A percentile compares a stretch with the other conserved stretches of the same genome.
Evolutionary conservation across 768 basidiomycete genomes (phyloP).

Genomic region (Rhodosporidiobolus sp.): DNA sequence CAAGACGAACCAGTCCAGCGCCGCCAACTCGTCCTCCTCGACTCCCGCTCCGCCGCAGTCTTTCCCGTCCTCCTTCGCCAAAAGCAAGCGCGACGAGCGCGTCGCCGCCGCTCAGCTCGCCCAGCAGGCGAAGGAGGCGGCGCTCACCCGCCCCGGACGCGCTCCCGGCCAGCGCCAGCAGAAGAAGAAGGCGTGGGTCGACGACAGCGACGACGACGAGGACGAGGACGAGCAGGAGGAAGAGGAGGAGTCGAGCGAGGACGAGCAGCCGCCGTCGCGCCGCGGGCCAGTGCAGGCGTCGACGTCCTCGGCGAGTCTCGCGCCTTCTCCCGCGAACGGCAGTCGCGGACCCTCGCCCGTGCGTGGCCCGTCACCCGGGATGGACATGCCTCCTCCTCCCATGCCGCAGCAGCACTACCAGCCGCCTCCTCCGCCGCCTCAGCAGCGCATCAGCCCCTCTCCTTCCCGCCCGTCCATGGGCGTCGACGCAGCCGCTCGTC

Average conservation of each 20-base stretch:
- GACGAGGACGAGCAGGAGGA: constrained; percentile 45
- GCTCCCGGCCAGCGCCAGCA: constrained; percentile 47
- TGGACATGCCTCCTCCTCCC: neutral
- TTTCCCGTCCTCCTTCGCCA: constrained; percentile 83
- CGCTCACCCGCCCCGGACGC: constrained; percentile 52
- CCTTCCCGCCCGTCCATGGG: neutral
- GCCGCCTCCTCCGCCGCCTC: neutral
- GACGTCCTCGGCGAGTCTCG: constrained; percentile 4
- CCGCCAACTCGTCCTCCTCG: neutral
- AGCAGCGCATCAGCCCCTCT: neutral
- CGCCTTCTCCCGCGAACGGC: constrained; percentile 7
- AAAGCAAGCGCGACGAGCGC: constrained; percentile 74
- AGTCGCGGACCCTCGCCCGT: neutral
- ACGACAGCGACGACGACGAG: constrained; percentile 69
- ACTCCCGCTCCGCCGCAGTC: constrained; percentile 48
- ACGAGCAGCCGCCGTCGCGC: constrained; percentile 14
- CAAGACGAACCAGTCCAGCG: neutral
- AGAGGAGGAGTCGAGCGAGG: constrained; percentile 37
- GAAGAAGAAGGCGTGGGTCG: constrained; percentile 76
- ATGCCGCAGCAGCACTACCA: neutral
- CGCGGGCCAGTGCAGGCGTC: neutral
- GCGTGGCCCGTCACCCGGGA: constrained; percentile 5
- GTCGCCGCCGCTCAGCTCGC: constrained; percentile 76
- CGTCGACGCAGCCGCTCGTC: constrained; percentile 14
- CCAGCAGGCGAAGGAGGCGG: constrained; percentile 69